Base-by-base conservation (phyloP, 148 eudicot genomes). In the Silene conica region DNA sequence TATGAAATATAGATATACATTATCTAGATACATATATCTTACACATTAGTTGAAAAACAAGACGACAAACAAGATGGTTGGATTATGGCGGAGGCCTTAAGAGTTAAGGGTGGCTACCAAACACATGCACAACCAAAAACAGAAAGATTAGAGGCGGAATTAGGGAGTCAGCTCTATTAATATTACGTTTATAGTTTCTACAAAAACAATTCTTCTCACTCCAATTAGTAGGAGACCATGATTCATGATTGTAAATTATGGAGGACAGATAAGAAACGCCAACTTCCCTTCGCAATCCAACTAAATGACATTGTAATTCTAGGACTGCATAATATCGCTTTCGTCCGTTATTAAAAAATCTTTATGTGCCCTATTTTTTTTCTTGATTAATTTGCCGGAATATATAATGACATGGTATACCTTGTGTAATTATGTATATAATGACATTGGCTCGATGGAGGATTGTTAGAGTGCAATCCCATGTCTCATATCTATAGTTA, bases 221-320 rank as follows among this genome's bases (percentile, higher is more conserved):
- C 31, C 64, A 61, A 61, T 61, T 61, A 61, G 64, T 61, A 59
- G 64, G 25, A 61, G 28, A n/a, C 64, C 64, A 61, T 61, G 64
- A 61, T 61, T 22, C n/a, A 26, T 26, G 1, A 26, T 26, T 26
- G 54, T 48, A 11, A 48, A 48, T 48, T 48, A 48, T 48, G 41
- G 41, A 3, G 41, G 41, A 34, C 41, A 34, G 41, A 34, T 34
- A 38, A 38, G 8, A 38, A 63, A 63, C 41, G 14, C 15, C 41
- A 38, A 63, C 28, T 13, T 25, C 41, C 66, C 66, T 63, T 25
- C 66, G 26, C 66, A 63, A 63, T 63, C 66, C 66, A 63, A 25
- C 66, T 26, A 6, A 0, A 63, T 26, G 66, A 63, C 66, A 26
- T 63, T 63, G n/a, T 38, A 38, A 63, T 25, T 8, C 3, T 63